These are phyloP conservation scores for Colletotrichum echinochloae DNA, from an alignment of 2,329 filamentous ascomycete species.

Conservation along the genomic window DNA sequence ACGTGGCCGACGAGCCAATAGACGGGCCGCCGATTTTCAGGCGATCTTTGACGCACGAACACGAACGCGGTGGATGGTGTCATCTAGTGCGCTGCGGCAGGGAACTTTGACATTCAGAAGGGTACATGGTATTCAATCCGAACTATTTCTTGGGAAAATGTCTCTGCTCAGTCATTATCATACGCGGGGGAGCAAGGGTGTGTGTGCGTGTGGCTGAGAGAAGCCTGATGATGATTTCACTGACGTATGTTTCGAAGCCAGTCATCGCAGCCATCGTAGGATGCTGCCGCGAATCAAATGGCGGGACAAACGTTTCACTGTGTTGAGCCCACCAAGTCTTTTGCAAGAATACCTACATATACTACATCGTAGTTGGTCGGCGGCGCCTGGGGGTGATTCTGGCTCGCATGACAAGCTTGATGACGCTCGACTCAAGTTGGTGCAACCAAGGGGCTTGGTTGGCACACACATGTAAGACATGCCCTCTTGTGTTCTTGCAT, in stretches of 20 bases:
- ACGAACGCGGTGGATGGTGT: slow-evolving; percentile 15
- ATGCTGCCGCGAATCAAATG: background rate
- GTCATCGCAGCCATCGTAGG: background rate
- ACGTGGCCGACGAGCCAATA: slow-evolving; percentile 38
- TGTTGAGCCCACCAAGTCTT: background rate
- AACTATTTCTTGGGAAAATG: slow-evolving; percentile 6
- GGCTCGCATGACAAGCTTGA: slow-evolving; percentile 22
- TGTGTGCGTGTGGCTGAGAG: slow-evolving; percentile 1
- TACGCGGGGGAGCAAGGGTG: background rate
- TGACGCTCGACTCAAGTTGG: slow-evolving; percentile 27
- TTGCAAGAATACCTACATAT: no score
- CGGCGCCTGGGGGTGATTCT: background rate
- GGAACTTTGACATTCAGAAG: background rate
- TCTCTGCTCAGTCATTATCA: background rate
- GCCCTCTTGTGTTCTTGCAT: slow-evolving; percentile 11
- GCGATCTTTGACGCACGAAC: slow-evolving; percentile 25
- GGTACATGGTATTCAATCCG: slow-evolving; percentile 9
- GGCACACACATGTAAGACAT: background rate
- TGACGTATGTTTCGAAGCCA: background rate
- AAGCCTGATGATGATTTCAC: background rate
- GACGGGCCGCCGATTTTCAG: slow-evolving; percentile 34
- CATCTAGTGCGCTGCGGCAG: slow-evolving; percentile 25
- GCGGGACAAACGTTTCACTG: slow-evolving; percentile 14
- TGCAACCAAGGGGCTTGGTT: slow-evolving; percentile 15
- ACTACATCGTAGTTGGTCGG: slow-evolving; percentile 10